phyloP scores from a whole-genome alignment of 2,329 filamentous ascomycete genomes.

The Pseudocercospora fijiensis region DNA sequence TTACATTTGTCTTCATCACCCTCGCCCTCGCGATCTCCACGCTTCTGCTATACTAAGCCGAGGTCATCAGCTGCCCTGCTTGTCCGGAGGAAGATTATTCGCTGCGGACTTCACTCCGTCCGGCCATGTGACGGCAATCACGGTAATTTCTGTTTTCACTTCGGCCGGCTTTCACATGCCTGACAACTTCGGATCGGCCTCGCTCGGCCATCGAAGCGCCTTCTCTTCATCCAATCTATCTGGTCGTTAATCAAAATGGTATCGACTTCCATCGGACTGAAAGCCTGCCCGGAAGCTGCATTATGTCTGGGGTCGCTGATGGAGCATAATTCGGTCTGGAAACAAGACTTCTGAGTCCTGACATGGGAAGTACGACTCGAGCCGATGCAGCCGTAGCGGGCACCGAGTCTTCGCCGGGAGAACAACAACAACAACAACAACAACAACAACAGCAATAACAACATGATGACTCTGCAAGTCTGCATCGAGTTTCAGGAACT shows the following conservation, averaged over 20 bases:
- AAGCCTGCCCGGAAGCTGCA: background rate
- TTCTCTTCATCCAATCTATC: background rate
- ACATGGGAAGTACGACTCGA: background rate
- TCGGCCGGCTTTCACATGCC: background rate
- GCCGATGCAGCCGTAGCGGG: background rate
- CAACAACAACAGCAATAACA: too few relatives aligned
- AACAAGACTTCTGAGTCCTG: background rate
- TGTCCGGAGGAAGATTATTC: background rate
- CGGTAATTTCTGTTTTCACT: slow-evolving; percentile 1
- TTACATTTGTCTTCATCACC: background rate
- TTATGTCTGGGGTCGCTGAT: background rate
- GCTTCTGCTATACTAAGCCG: slow-evolving; percentile 8
- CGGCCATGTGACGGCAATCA: slow-evolving; percentile 16
- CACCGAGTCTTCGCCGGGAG: background rate
- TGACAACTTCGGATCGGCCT: background rate
- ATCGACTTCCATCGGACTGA: background rate
- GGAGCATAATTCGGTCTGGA: background rate
- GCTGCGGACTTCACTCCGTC: slow-evolving; percentile 1
- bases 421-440: background rate
- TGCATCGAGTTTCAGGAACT: too few relatives aligned
- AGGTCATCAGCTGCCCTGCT: slow-evolving; percentile 13
- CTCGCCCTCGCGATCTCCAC: slow-evolving; percentile 4
- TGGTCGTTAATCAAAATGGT: background rate
- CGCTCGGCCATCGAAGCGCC: background rate
- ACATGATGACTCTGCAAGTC: too few relatives aligned